Evolutionary conservation across 306 rosid species (phyloP).

Genomic region (Cicer yamashitae): DNA sequence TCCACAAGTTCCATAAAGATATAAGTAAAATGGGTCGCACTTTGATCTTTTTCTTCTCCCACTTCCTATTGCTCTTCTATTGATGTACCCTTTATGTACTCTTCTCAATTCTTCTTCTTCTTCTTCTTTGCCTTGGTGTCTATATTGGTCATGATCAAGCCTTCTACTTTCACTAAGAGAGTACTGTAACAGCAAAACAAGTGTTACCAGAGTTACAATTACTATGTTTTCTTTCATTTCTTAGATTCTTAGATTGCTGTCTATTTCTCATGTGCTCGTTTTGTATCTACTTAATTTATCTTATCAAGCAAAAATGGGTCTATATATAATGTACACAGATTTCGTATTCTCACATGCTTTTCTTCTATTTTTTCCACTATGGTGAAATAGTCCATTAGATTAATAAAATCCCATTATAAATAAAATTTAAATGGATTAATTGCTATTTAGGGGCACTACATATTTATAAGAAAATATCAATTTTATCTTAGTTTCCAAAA

Average conservation of each 20-base stretch:
- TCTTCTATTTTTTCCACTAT: too few relatives aligned
- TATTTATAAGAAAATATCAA: too few relatives aligned
- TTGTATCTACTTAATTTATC: not conserved
- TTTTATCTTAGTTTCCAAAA: too few relatives aligned
- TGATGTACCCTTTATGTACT: not conserved
- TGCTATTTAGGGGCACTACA: too few relatives aligned
- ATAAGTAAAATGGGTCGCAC: conserved; percentile 72
- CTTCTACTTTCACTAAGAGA: conserved; percentile 48
- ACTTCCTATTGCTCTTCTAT: conserved; percentile 6
- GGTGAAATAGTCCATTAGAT: too few relatives aligned
- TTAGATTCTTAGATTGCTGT: not conserved
- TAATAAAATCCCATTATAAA: too few relatives aligned
- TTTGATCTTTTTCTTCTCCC: conserved; percentile 37
- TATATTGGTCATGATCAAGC: conserved; percentile 32
- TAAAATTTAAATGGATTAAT: too few relatives aligned
- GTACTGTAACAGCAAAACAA: conserved; percentile 52
- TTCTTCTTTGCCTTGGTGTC: conserved; percentile 34
- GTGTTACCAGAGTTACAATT: conserved; percentile 41
- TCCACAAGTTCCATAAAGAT: conserved; percentile 59
- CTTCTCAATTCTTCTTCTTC: conserved; percentile 45
- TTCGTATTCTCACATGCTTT: too few relatives aligned
- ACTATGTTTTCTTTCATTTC: conserved; percentile 60
- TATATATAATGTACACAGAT: too few relatives aligned
- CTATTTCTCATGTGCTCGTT: not conserved
- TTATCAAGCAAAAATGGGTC: not conserved